phyloP scores from a whole-genome alignment of 129 eudicot genomes.

The Flaveria robusta region DNA sequence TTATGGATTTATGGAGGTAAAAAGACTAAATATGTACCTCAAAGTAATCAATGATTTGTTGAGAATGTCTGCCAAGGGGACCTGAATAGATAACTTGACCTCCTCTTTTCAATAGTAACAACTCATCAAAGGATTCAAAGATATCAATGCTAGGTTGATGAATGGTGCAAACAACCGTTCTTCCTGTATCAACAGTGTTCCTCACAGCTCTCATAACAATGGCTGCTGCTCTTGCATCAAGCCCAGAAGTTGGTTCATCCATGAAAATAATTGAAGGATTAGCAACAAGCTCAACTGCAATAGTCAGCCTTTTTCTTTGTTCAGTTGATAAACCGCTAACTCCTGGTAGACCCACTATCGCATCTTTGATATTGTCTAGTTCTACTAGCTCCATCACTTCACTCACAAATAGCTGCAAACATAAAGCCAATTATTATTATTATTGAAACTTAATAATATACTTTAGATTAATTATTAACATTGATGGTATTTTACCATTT shows the following conservation, averaged over 20 bases:
- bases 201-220: slow-evolving; percentile 94
- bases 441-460: background rate
- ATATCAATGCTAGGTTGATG: slow-evolving; percentile 96
- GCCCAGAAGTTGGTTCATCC: slow-evolving; percentile 97
- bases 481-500: slow-evolving; percentile 30
- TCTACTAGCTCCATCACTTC: slow-evolving; percentile 83
- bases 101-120: slow-evolving; percentile 81
- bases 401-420: slow-evolving; percentile 51
- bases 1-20: slow-evolving; percentile 6
- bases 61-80: slow-evolving; percentile 76
- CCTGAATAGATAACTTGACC: slow-evolving; percentile 87
- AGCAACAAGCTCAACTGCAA: slow-evolving; percentile 94
- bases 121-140: slow-evolving; percentile 92
- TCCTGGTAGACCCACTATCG: slow-evolving; percentile 88
- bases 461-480: background rate
- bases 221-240: slow-evolving; percentile 96
- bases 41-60: slow-evolving; percentile 62
- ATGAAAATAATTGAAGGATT: slow-evolving; percentile 90
- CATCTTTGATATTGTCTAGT: slow-evolving; percentile 58
- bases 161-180: slow-evolving; percentile 92
- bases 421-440: background rate
- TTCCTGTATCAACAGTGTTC: slow-evolving; percentile 90
- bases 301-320: slow-evolving; percentile 78
- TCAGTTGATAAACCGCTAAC: slow-evolving; percentile 74
- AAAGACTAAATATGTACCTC: slow-evolving; percentile 47